Base-by-base conservation (phyloP, 192 early-diverging fungal species). In the Podila clonocystis region DNA sequence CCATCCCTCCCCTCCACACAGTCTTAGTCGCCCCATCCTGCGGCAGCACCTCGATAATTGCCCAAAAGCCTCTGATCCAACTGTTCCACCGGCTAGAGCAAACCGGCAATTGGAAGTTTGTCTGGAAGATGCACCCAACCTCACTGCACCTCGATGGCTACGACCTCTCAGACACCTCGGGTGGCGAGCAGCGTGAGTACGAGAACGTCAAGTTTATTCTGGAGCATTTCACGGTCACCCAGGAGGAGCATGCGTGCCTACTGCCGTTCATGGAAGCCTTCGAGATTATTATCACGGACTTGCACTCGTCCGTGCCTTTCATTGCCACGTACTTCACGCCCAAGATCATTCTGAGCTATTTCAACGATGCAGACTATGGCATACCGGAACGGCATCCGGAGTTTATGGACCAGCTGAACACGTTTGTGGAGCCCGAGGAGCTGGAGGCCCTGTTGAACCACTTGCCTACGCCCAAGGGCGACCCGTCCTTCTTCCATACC, bases 121-220 rank as follows among this genome's bases (percentile, higher is more conserved):
- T 83, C n/a, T 83, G 82, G 82, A 83, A 83, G 58, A 69, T 83
- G 63, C 82, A 83, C 49, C 75, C 82, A 19, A 72, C 65, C 11
- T 75, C 72, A 19, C 49, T 77, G 20, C 74, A 77, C 5, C 66
- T 69, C n/a, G 60, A 73, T 9, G 68, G 68, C 20, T 78, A 83
- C 52, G 62, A 78, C n/a, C 45, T 26, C 3, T 30, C 50, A n/a
- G 68, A 73, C 28, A 3, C 59, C 9, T 61, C 77, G 9, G 70
- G 72, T 1, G 29, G n/a, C 6, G 75, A 83, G 29, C 69, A 75
- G 17, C 48, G 24, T 4, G 82, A 83, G 62, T 58, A 67, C 15
- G 74, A 72, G 24, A 83, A 78, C 29, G 70, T 83, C 26, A 66
- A 73, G 34, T 83, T 75, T 55, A 60, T 83, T 26, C 49, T 83